Percentiles rank a stretch among this genome's conserved stretches.
These are phyloP conservation scores for Pholiota molesta DNA, from an alignment of 768 basidiomycete genomes.

Conservation along the genomic window DNA sequence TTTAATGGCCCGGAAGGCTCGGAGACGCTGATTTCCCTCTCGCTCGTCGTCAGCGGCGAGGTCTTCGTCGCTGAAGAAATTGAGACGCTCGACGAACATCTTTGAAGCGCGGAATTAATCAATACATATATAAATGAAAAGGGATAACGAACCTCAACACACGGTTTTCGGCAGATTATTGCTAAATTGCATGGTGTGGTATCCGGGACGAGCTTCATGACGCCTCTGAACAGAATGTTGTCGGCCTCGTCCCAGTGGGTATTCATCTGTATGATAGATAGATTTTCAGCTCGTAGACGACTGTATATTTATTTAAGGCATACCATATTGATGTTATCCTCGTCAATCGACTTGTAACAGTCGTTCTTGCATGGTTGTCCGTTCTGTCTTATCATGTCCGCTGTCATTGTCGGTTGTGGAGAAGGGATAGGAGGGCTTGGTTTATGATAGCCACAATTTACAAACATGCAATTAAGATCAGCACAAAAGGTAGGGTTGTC, in stretches of 20 bases:
- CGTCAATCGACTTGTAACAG: slow-evolving; percentile 15
- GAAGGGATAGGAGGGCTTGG: background rate
- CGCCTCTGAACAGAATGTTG: slow-evolving; percentile 29
- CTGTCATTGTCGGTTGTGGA: slow-evolving; percentile 8
- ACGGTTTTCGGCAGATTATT: slow-evolving; percentile 47
- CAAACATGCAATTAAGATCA: slow-evolving; percentile 44
- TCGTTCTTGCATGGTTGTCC: background rate
- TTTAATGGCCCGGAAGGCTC: background rate
- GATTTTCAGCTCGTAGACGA: no score
- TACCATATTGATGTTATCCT: slow-evolving; percentile 7
- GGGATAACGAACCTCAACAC: slow-evolving; percentile 43
- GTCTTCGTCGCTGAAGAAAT: slow-evolving; percentile 20
- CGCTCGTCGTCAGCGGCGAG: background rate
- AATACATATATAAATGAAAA: slow-evolving; percentile 13
- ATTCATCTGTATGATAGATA: slow-evolving; percentile 15
- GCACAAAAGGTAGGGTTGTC: slow-evolving; percentile 45
- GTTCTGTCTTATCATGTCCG: slow-evolving; percentile 3
- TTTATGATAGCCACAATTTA: slow-evolving; percentile 34
- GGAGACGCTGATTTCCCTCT: background rate
- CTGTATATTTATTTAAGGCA: background rate
- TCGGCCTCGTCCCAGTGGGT: slow-evolving; percentile 32
- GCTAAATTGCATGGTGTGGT: slow-evolving; percentile 53
- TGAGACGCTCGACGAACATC: slow-evolving; percentile 27
- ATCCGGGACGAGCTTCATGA: slow-evolving; percentile 49
- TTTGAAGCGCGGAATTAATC: slow-evolving; percentile 10